Base-by-base conservation (phyloP, 1,284 basidiomycete genomes). In the Anthracocystis panici-leucophaei region DNA sequence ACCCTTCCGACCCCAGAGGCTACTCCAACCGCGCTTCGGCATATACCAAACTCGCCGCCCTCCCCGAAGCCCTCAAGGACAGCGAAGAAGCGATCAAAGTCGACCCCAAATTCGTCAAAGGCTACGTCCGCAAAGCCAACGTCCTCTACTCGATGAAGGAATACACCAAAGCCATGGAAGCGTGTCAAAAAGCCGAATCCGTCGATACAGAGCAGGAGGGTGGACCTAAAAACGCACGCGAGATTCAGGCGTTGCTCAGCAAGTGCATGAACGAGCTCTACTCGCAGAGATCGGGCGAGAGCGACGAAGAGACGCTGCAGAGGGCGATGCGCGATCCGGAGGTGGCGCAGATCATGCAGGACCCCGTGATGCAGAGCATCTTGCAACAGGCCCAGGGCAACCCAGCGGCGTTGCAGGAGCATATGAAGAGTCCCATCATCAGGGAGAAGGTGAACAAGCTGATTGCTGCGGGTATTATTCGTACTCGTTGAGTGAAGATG, bases 11-110 rank as follows among this genome's bases (percentile, higher is more conserved):
- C 84, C 90, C 97, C 11, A 89, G 92, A 75, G 94, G 93, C 16
- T 99, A 97, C 88, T 98, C 95, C 84, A 99, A 99, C 88, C 91
- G 97, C 60, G 94, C 97, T 18, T 92, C 94, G 33, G 95, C 95
- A 21, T 98, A 98, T 87, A 94, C 92, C 85, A 99, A 99, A 87
- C 90, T 99, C 29, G 89, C 90, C 41, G 97, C 97, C 2, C 87
- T 98, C 21, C 93, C 95, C 11, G 97, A 99, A 86, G 97, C 96
- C 1, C 89, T 99, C 82, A 98, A 98, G 87, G 97, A 99, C 83
- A 91, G 91, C 29, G 91, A 99, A 61, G 90, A 93, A 85, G 95
- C 97, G 21, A 96, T 99, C 88, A 91, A 91, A 86, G 90, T 93
- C 51, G 96, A 99, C 86, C 90, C 93, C 40, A 89, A 89, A 44